Evolutionary conservation across 2,329 filamentous ascomycete species (phyloP), one percentile per base, ranked within the genome.

Genomic region (Apiospora arundinis): DNA sequence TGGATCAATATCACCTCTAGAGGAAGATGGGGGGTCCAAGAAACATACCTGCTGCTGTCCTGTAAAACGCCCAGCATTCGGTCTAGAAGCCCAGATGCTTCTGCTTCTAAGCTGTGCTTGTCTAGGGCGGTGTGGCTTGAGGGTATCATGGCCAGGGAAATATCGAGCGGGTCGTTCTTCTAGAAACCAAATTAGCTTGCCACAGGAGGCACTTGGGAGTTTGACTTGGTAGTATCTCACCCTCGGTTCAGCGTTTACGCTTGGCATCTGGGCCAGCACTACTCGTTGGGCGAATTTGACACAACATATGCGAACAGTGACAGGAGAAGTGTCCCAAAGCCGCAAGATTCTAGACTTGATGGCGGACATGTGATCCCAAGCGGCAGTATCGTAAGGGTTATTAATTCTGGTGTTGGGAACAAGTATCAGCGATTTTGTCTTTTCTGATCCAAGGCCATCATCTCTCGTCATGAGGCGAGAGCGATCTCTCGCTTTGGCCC

Each of bases 221-320:
- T 16, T 52, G 70, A 14, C 70, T 75, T 9, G 65, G 28, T 18
- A 40, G 67, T 71, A 73, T 85, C 89, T 81, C 89, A 97, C 94
- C 85, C 94, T 91, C 76, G 93, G 92, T 79, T 98, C 95, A 70
- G 90, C 87, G 75, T 93, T 93, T 72, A 92, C 84, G 66, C 94
- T 94, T n/a, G 92, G 91, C 14, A 94, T 98, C 82, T 99, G 95
- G 23, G 95, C 93, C 75, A 98, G 89, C 63, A 99, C 93, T 63
- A 98, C 94, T 74, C 94, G 91, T 84, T 99, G 95, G 48, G 94
- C 92, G 81, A 99, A 99, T 82, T 99, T 99, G 87, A 98, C 92
- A 84, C 96, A 98, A 86, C 95, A 97, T 81, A 98, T 92, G 77
- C 92, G 92, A 74, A 98, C 90, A 2, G 94, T 92, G 16, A 92